Percentiles rank a stretch among this genome's conserved stretches.
Conservation (phyloP, 2,329 filamentous ascomycete genomes). For the Metarhizium album region DNA sequence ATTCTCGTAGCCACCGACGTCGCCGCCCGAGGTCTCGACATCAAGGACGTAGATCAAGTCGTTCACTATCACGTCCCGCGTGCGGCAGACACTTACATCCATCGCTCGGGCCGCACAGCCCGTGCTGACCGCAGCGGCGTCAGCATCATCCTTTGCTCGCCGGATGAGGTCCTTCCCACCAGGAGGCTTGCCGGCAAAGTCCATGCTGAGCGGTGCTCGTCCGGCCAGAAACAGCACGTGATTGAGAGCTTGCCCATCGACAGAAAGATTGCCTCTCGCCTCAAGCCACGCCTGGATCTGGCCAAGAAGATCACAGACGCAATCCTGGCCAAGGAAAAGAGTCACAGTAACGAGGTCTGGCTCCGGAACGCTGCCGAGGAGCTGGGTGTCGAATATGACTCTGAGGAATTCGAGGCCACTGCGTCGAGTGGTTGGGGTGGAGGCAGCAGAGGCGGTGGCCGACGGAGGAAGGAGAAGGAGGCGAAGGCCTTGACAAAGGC, state of each 20-base stretch:
- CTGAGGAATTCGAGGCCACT: conserved; percentile 76
- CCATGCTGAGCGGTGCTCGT: conserved; percentile 49
- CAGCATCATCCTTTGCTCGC: conserved; percentile 79
- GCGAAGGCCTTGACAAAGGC: conserved; percentile 57
- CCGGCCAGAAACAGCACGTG: conserved; percentile 42
- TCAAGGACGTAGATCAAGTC: conserved; percentile 78
- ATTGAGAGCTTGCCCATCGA: conserved; percentile 79
- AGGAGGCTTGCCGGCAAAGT: conserved; percentile 79
- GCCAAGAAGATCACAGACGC: conserved; percentile 84
- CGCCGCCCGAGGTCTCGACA: conserved; percentile 86
- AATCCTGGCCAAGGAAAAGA: conserved; percentile 76
- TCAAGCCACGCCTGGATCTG: conserved; percentile 67
- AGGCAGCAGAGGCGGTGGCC: conserved; percentile 59
- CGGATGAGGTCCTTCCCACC: conserved; percentile 81
- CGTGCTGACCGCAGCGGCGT: conserved; percentile 68
- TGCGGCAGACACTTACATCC: conserved; percentile 86
- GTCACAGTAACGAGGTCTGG: conserved; percentile 74
- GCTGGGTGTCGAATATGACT: conserved; percentile 87
- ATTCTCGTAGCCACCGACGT: conserved; percentile 91
- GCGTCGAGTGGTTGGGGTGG: conserved; percentile 49
- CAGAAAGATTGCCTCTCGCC: conserved; percentile 60
- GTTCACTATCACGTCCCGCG: conserved; percentile 94
- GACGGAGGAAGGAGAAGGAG: conserved; percentile 65
- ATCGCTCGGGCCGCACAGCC: conserved; percentile 88
- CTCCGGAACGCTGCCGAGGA: conserved; percentile 79